Percentiles rank a stretch among this genome's conserved stretches.
phyloP scores from a whole-genome alignment of 2,329 filamentous ascomycete genomes.

The Neurospora sp. region DNA sequence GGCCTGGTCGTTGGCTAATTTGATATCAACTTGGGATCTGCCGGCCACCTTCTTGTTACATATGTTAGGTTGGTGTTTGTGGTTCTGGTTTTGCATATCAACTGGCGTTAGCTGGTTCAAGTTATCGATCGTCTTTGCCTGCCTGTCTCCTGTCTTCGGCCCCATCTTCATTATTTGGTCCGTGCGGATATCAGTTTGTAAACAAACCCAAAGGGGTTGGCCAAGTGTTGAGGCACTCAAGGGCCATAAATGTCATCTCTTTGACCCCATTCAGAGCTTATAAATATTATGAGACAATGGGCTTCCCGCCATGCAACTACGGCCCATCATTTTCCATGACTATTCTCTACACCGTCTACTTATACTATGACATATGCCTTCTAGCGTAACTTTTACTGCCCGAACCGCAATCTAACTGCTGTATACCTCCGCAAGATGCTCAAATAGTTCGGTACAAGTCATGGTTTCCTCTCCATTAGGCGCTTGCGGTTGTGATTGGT shows the following conservation, averaged over 20 bases:
- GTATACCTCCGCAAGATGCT: background rate
- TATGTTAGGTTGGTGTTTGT: background rate
- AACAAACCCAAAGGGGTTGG: background rate
- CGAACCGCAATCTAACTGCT: background rate
- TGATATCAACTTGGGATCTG: background rate
- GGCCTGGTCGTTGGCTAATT: background rate
- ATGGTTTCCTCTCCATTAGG: background rate
- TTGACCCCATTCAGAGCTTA: background rate
- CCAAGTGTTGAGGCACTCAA: background rate
- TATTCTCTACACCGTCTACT: background rate
- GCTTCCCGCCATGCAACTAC: background rate
- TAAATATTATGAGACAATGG: background rate
- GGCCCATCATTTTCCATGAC: background rate
- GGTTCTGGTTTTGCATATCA: background rate
- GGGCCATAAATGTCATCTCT: background rate
- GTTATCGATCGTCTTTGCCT: background rate
- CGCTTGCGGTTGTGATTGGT: background rate
- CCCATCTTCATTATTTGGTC: background rate
- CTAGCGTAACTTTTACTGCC: background rate
- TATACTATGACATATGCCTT: background rate
- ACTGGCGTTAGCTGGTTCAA: background rate
- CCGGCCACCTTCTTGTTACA: background rate
- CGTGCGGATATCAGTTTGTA: background rate
- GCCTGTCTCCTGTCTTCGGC: background rate
- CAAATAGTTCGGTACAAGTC: background rate